Conservation (phyloP, 768 basidiomycete genomes). For the Peribolospora kevripleyi region DNA sequence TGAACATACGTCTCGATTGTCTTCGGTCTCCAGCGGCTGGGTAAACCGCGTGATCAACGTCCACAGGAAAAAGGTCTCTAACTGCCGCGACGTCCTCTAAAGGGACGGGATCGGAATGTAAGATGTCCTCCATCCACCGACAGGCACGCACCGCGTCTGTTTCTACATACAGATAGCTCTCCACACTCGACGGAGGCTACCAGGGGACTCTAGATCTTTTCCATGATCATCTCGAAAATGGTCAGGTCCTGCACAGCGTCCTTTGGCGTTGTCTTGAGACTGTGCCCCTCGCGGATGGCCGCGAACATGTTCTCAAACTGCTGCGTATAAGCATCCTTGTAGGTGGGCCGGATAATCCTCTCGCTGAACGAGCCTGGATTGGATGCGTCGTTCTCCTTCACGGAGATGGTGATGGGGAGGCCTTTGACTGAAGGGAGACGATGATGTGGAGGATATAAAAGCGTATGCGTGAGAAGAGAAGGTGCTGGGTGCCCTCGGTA, state of each 20-base stretch:
- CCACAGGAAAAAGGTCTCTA: no score
- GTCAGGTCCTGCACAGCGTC: slow-evolving; percentile 14
- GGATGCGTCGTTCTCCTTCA: slow-evolving; percentile 5
- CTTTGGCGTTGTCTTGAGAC: slow-evolving; percentile 12
- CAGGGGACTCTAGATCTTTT: no score
- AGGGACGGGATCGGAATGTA: no score
- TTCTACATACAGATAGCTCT: no score
- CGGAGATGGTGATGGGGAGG: slow-evolving; percentile 14
- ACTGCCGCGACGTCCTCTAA: no score
- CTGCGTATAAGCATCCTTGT: slow-evolving; percentile 16
- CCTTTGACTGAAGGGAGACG: slow-evolving; percentile 17
- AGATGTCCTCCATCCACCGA: no score
- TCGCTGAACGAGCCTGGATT: slow-evolving; percentile 11
- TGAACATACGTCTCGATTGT: no score
- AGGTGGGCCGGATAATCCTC: slow-evolving; percentile 13
- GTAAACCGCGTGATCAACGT: no score
- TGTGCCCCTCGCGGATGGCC: slow-evolving; percentile 9
- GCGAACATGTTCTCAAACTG: slow-evolving; percentile 13
- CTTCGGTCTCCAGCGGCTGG: no score
- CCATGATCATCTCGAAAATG: no score
- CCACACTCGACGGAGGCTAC: no score
- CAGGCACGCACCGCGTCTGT: no score
- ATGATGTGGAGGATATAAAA: neutral
- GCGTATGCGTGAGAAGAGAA: neutral
- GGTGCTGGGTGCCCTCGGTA: neutral